phyloP scores from a whole-genome alignment of 75 land plant species.

The Chamaecyparis obtusa region DNA sequence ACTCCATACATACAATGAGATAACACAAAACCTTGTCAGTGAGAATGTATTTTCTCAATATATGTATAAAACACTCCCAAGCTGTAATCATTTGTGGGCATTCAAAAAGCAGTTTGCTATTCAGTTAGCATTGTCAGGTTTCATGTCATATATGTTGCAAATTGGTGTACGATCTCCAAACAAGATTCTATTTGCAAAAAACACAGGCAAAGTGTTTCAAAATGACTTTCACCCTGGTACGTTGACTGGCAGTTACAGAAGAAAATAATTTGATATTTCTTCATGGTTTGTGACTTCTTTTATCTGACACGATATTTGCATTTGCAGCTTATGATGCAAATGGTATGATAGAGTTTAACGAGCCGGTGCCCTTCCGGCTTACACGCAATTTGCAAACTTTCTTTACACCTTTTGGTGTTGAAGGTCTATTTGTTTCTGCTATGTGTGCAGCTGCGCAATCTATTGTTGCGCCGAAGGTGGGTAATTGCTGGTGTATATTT shows the following conservation, averaged over 20 bases:
- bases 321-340: slow-evolving; percentile 87
- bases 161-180: slow-evolving; percentile 98
- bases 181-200: slow-evolving; percentile 95
- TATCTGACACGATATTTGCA: background rate
- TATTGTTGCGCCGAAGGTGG: slow-evolving; percentile 87
- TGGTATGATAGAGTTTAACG: slow-evolving; percentile 96
- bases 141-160: slow-evolving; percentile 99
- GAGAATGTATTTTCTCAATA: slow-evolving; percentile 96
- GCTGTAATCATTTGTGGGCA: slow-evolving; percentile 93
- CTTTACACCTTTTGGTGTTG: slow-evolving; percentile 96
- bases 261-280: background rate
- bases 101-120: slow-evolving; percentile 99
- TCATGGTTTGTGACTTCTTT: background rate
- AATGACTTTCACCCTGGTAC: slow-evolving; percentile 96
- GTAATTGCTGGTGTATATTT: slow-evolving; percentile 22
- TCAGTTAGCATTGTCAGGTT: slow-evolving; percentile 93
- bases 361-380: slow-evolving; percentile 96
- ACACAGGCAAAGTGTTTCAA: slow-evolving; percentile 98
- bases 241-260: background rate
- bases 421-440: slow-evolving; percentile 97
- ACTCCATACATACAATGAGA: slow-evolving; percentile 84
- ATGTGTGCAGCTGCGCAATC: slow-evolving; percentile 99
- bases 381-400: slow-evolving; percentile 94
- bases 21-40: slow-evolving; percentile 69
- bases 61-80: slow-evolving; percentile 98